Conservation (phyloP, 208 protist species). For the Leptomonas pyrrhocoris region DNA sequence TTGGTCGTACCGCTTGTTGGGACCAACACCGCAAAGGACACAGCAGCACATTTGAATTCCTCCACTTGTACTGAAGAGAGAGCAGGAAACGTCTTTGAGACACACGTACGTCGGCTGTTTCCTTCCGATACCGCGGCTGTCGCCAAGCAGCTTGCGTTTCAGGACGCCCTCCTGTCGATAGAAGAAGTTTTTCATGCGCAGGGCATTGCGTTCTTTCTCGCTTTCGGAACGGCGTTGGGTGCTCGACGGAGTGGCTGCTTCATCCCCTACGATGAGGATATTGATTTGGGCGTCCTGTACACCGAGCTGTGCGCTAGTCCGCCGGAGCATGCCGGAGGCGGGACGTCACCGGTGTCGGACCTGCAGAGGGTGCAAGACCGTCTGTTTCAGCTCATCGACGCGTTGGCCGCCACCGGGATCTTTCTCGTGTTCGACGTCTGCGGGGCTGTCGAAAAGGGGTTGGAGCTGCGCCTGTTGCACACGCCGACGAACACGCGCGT, state of each 20-base stretch:
- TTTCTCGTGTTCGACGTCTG: slow-evolving; percentile 83
- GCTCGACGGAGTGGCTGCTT: slow-evolving; percentile 83
- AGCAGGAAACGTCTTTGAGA: slow-evolving; percentile 18
- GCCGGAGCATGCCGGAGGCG: background rate
- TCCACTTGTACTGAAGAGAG: too few relatives aligned
- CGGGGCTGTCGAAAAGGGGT: slow-evolving; percentile 64
- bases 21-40: background rate
- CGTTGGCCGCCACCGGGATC: slow-evolving; percentile 23
- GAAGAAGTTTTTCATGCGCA: slow-evolving; percentile 27
- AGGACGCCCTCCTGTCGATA: slow-evolving; percentile 66
- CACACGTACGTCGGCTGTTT: slow-evolving; percentile 14
- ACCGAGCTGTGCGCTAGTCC: slow-evolving; percentile 28
- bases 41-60: background rate
- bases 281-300: slow-evolving; percentile 85
- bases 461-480: slow-evolving; percentile 85
- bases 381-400: slow-evolving; percentile 38
- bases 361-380: slow-evolving; percentile 19
- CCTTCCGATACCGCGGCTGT: background rate
- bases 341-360: background rate
- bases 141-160: slow-evolving; percentile 65
- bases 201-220: slow-evolving; percentile 73
- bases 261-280: slow-evolving; percentile 86
- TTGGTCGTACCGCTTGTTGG: background rate
- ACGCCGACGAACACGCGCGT: slow-evolving; percentile 52
- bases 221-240: slow-evolving; percentile 83